A percentile compares a stretch with the other conserved stretches of the same genome.
These are phyloP conservation scores for Populus simonii DNA, from an alignment of 345 rosid genomes.

Conservation along the genomic window DNA sequence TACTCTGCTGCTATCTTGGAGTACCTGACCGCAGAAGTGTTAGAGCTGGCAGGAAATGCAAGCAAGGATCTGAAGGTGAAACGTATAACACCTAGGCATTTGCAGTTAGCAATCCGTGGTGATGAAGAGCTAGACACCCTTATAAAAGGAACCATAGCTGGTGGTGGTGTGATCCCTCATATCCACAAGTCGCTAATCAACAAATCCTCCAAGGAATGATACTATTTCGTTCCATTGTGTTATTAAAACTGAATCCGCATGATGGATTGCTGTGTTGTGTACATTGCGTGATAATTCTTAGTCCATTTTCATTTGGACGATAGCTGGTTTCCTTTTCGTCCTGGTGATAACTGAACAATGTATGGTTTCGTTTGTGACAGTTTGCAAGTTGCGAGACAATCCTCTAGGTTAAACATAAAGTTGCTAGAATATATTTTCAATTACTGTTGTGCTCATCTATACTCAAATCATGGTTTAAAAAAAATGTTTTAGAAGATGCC, in stretches of 20 bases:
- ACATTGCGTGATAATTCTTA: not conserved
- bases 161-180: constrained; percentile 28
- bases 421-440: not conserved
- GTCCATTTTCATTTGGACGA: not conserved
- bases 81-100: constrained; percentile 29
- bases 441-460: too few relatives aligned
- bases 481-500: not conserved
- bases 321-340: not conserved
- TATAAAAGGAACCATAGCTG: constrained; percentile 24
- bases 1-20: constrained; percentile 25
- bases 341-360: not conserved
- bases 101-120: constrained; percentile 31
- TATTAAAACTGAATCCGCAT: not conserved
- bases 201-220: constrained; percentile 23
- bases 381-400: not conserved
- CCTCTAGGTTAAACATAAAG: not conserved
- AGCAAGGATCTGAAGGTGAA: constrained; percentile 35
- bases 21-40: constrained; percentile 27
- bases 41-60: constrained; percentile 32
- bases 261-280: not conserved
- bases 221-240: not conserved
- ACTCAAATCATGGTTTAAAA: not conserved
- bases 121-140: constrained; percentile 32
- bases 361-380: not conserved
- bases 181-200: constrained; percentile 33